Base-by-base conservation (phyloP, 129 eudicot species). In the Silybum marianum region DNA sequence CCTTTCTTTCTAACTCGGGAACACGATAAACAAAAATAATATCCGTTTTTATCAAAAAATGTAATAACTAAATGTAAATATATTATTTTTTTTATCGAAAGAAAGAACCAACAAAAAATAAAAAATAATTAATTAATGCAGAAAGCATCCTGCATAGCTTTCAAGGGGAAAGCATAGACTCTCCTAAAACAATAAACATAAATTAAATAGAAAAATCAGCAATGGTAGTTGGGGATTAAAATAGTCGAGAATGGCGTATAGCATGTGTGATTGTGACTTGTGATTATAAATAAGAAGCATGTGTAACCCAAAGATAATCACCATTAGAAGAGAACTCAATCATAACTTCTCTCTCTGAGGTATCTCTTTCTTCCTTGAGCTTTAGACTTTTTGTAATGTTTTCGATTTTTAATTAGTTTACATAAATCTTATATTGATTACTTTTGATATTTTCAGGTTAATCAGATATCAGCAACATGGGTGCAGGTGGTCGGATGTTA, bases 401-500 rank as follows among this genome's bases (percentile, higher is more conserved):
- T 14, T 48, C 9, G 21, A 5, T 60, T 14, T 26, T 19, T 25
- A 19, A 13, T 63, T 18, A 10, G 11, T 23, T 25, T 18, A 62
- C 4, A 40, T 28, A 40, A 6, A 68, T 67, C 39, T 67, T 9
- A 66, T 66, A 39, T 78, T 66, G 24, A 51, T 28, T 16, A 39
- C 24, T 42, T 28, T 28, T 71, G n/a, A 70, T 71, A 63, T 62
- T 65, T 44, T 51, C 75, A 81, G 75, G 69, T 46, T 24, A 22
- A 74, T 19, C 69, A 8, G n/a, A 62, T 58, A 71, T 26, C 66
- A 34, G 44, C 77, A 70, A 72, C 48, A 87, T 87, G 90, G 90
- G 90, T 2, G 90, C 87, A 18, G 90, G 90, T 84, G 90, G 90
- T 62, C 81, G 85, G 70, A 87, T 80, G 87, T 77, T 78, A 24